Percentiles rank a stretch among this genome's conserved stretches.
Evolutionary conservation across 2,329 filamentous ascomycete species (phyloP).

Genomic region (Anisogramma anomala): DNA sequence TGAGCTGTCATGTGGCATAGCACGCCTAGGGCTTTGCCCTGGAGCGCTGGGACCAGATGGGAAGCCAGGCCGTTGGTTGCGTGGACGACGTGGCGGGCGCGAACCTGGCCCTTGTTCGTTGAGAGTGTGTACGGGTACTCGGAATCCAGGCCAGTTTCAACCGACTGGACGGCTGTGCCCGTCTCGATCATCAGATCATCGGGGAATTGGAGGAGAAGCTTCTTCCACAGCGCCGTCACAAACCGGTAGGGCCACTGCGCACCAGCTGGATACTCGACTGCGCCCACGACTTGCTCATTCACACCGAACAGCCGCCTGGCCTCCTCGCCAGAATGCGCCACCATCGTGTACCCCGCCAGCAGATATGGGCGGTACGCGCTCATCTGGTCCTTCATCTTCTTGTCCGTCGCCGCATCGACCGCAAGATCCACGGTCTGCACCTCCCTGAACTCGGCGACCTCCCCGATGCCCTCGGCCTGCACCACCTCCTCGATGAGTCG

Average conservation of each 20-base stretch:
- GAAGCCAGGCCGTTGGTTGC: slow-evolving; percentile 44
- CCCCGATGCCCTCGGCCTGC: slow-evolving; percentile 19
- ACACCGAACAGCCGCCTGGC: slow-evolving; percentile 27
- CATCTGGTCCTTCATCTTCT: slow-evolving; percentile 25
- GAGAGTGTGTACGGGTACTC: slow-evolving; percentile 29
- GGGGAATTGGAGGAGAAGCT: slow-evolving; percentile 26
- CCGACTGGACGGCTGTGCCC: slow-evolving; percentile 25
- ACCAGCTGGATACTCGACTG: slow-evolving; percentile 33
- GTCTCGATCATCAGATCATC: slow-evolving; percentile 28
- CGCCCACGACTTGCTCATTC: slow-evolving; percentile 28
- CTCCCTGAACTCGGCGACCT: slow-evolving; percentile 29
- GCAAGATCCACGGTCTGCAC: slow-evolving; percentile 38
- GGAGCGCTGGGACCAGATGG: slow-evolving; percentile 38
- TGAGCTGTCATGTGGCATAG: slow-evolving; percentile 42
- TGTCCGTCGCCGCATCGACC: slow-evolving; percentile 23
- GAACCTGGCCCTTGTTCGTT: slow-evolving; percentile 34
- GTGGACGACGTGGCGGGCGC: slow-evolving; percentile 41
- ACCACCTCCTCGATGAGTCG: slow-evolving; percentile 29
- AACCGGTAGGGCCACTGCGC: slow-evolving; percentile 41
- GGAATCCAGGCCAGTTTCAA: slow-evolving; percentile 14
- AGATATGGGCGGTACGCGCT: slow-evolving; percentile 24
- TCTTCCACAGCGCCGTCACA: slow-evolving; percentile 33
- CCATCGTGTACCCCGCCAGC: slow-evolving; percentile 16
- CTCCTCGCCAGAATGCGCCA: slow-evolving; percentile 24
- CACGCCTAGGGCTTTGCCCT: slow-evolving; percentile 32